Evolutionary conservation across 2,329 filamentous ascomycete genomes (phyloP).

Genomic region (Phialophora macrospora): DNA sequence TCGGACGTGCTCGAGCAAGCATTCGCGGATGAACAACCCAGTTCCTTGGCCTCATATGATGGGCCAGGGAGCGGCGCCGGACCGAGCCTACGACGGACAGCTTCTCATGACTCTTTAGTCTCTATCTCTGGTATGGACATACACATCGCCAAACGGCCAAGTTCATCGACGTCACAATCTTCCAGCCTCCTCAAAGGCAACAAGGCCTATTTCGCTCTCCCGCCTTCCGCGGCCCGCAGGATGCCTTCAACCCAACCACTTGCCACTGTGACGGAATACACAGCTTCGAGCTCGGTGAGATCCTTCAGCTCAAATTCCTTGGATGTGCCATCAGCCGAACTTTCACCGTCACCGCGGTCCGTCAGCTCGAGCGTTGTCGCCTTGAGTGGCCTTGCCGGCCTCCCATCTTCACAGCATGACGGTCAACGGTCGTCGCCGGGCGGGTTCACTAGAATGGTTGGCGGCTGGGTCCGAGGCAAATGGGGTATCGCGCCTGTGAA

Average conservation of each 20-base stretch:
- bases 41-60: slow-evolving; percentile 9
- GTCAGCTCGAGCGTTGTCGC: slow-evolving; percentile 33
- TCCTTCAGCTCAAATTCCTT: slow-evolving; percentile 20
- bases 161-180: slow-evolving; percentile 65
- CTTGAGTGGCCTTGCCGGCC: slow-evolving; percentile 36
- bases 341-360: slow-evolving; percentile 16
- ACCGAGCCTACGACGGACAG: slow-evolving; percentile 61
- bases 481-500: slow-evolving; percentile 63
- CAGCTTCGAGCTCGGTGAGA: slow-evolving; percentile 56
- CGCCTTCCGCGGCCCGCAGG: slow-evolving; percentile 40
- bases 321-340: not conserved
- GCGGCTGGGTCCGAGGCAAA: slow-evolving; percentile 68
- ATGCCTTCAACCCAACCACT: slow-evolving; percentile 53
- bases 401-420: slow-evolving; percentile 29
- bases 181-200: slow-evolving; percentile 32
- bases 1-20: not conserved
- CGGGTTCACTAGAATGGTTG: slow-evolving; percentile 60
- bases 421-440: slow-evolving; percentile 39
- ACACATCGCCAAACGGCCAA: slow-evolving; percentile 77
- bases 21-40: not conserved
- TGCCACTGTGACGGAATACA: slow-evolving; percentile 60
- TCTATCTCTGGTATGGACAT: slow-evolving; percentile 89
- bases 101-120: slow-evolving; percentile 87
- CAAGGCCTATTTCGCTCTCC: slow-evolving; percentile 36
- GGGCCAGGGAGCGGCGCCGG: slow-evolving; percentile 17